Base-by-base conservation (phyloP, 108 stramenopile genomes). In the Nitzschia putrida region DNA sequence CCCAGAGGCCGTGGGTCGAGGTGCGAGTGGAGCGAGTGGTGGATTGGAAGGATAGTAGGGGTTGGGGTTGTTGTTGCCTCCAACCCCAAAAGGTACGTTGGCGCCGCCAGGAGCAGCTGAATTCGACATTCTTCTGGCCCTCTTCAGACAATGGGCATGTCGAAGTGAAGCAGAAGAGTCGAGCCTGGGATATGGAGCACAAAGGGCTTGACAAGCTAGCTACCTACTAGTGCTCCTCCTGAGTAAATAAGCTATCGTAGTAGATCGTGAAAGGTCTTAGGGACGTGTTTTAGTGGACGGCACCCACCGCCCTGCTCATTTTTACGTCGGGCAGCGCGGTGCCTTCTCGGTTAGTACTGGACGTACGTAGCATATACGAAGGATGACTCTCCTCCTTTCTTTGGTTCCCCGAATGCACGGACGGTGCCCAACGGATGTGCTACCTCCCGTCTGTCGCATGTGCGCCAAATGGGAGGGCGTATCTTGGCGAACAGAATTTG, bases 271-370 rank as follows among this genome's bases (percentile, higher is more conserved):
- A 34, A 34, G 29, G 29, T 34, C 29, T 34, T 34, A 34, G 29
- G 29, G 29, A 34, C 29, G 29, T 34, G 29, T 34, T 34, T 50
- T 50, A 55, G 20, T 55, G 20, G 54, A 25, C 29, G 16, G 34
- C 16, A 59, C 38, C 38, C 26, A 59, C 58, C 58, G 58, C 58
- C 58, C 58, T 40, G 58, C 58, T 34, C 58, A 59, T 26, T 26
- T 40, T 59, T 40, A 25, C 16, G 24, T 21, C 37, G 58, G 54
- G 24, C 54, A 55, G 54, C 54, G 23, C 16, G 20, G 54, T 55
- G 54, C 54, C 38, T 59, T 59, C 58, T 59, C 58, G 58, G 39
- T 59, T 6, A 22, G 61, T 63, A 63, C 61, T 24, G 22, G 44
- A 8, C 14, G 11, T 63, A 63, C 61, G 61, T 44, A 44, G 44